Evolutionary conservation across 805 yeast species (phyloP).

Genomic region (Metschnikowia similis): DNA sequence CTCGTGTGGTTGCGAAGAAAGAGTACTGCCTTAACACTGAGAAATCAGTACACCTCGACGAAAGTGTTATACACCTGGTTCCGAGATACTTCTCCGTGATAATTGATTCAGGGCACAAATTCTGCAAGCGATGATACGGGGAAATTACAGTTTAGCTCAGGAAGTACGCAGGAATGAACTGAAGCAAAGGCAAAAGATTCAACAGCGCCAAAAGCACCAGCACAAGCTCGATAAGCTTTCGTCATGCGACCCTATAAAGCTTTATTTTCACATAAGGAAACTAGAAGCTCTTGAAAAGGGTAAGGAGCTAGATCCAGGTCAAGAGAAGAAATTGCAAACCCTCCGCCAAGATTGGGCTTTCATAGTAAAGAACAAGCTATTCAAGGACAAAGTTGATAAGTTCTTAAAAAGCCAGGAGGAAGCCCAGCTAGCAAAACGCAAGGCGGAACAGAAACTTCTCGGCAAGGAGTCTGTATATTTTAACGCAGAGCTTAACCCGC

Average conservation of each 20-base stretch:
- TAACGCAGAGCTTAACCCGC: conserved; percentile 63
- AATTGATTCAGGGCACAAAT: too few relatives aligned
- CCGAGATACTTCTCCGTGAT: background rate
- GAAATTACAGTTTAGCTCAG: conserved; percentile 32
- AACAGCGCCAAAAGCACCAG: conserved; percentile 33
- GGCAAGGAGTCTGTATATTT: conserved; percentile 53
- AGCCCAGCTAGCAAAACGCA: conserved; percentile 15
- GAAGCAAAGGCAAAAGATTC: conserved; percentile 32
- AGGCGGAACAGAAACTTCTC: conserved; percentile 26
- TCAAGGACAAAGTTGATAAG: conserved; percentile 23
- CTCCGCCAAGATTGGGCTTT: conserved; percentile 41
- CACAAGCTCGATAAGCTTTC: conserved; percentile 23
- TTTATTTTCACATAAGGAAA: conserved; percentile 25
- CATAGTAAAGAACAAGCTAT: conserved; percentile 31
- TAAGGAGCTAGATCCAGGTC: conserved; percentile 15
- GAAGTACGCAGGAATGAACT: conserved; percentile 35
- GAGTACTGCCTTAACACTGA: background rate
- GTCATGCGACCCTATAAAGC: conserved; percentile 32
- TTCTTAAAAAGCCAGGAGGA: conserved; percentile 21
- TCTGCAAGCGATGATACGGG: conserved; percentile 19
- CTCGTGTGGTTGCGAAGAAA: background rate
- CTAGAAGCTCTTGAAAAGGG: conserved; percentile 20
- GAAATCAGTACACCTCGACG: conserved; percentile 1
- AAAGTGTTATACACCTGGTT: too few relatives aligned
- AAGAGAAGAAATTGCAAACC: conserved; percentile 17